Conservation (phyloP, 1,284 basidiomycete genomes). For the Sphaerobolus stellatus region DNA sequence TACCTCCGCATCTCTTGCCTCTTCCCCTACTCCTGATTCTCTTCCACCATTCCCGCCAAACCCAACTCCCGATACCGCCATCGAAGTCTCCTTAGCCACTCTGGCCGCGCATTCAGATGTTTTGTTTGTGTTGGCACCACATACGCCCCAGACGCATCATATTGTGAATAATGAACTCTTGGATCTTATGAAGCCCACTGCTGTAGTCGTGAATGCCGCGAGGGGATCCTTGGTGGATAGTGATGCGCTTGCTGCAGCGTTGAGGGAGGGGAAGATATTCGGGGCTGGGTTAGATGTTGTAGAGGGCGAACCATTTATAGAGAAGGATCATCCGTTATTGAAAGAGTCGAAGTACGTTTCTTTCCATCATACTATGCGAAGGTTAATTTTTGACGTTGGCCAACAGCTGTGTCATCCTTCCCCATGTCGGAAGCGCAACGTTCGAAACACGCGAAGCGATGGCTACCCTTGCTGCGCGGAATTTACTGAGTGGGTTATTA, state of each 20-base stretch:
- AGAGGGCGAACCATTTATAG: constrained; percentile 85
- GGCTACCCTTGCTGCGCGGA: constrained; percentile 71
- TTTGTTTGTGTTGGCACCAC: constrained; percentile 81
- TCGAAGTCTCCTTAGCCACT: constrained; percentile 9
- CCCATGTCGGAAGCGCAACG: constrained; percentile 91
- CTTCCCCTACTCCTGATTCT: constrained; percentile 23
- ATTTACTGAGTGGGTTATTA: constrained; percentile 53
- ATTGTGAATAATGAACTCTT: constrained; percentile 74
- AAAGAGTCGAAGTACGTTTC: constrained; percentile 63
- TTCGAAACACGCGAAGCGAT: constrained; percentile 81
- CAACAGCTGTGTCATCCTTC: constrained; percentile 78
- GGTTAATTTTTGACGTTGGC: too few relatives aligned
- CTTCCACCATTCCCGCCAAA: too few relatives aligned
- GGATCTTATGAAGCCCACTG: constrained; percentile 79
- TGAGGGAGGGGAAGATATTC: constrained; percentile 78
- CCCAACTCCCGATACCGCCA: not conserved
- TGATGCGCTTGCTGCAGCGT: constrained; percentile 79
- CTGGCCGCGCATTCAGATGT: constrained; percentile 78
- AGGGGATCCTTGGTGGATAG: constrained; percentile 87
- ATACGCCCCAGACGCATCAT: constrained; percentile 71
- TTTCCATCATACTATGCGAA: not conserved
- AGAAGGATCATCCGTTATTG: constrained; percentile 75
- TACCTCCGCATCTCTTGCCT: constrained; percentile 46
- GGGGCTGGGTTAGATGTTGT: constrained; percentile 94
- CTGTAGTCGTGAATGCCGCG: constrained; percentile 78